Base-by-base conservation (phyloP, 805 yeast genomes). In the Pichia phayaonensis region DNA sequence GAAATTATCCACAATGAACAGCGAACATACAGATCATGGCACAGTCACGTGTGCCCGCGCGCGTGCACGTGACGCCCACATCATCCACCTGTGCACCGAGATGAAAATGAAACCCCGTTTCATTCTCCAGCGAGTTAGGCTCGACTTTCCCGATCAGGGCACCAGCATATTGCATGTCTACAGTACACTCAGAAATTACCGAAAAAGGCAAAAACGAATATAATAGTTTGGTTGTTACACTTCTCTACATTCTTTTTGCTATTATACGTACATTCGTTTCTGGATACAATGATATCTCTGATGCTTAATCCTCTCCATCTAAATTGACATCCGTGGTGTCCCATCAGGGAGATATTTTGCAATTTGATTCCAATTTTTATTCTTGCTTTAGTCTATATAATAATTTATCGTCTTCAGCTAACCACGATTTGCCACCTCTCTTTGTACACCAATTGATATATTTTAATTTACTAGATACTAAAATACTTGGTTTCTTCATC, bases 321-420 rank as follows among this genome's bases (percentile, higher is more conserved):
- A 62, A 86, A 86, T 68, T 86, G 95, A 60, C 95, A 86, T 2
- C 94, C 95, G 62, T 86, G 95, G 89, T 2, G 96, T 88, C 60
- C 96, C 70, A 63, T 83, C 83, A 31, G 80, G 75, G 64, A 87
- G 88, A 61, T 84, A 85, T 34, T 80, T 74, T 1, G 94, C 82
- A 43, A 87, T 86, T 58, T 87, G 95, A 64, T 86, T 81, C 96
- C 96, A 87, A 1, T 95, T 95, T 56, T 87, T 72, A 62, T 84
- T 84, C 62, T 63, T 86, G 95, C 65, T 88, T 88, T 61, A 88
- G 73, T 54, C 80, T 85, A 42, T 90, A 73, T 48, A 86, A 68
- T 22, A 85, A 61, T 45, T 77, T 66, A 61, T 86, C 94, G 59
- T 86, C 94, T 57, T 80, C 78, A 2, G 86, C 81, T 46, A 84